These are phyloP conservation scores for Spathaspora passalidarum DNA, from an alignment of 805 yeast species.

Conservation along the genomic window DNA sequence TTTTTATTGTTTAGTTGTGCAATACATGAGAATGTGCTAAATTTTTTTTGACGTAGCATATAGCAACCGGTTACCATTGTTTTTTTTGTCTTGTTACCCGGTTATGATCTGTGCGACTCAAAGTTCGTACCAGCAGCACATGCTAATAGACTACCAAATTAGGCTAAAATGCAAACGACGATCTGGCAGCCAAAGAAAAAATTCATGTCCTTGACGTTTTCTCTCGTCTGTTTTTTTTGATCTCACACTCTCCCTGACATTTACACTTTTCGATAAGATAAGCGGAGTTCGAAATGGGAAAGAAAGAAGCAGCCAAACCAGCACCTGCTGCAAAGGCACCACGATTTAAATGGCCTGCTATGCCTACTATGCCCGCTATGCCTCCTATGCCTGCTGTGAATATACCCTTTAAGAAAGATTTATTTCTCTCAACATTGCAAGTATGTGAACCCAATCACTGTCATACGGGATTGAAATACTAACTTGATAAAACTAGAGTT, in stretches of 20 bases:
- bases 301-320: too few species aligned
- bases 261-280: too few species aligned
- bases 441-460: neutral
- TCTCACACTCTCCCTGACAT: too few species aligned
- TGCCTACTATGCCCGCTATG: too few species aligned
- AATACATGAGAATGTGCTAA: neutral
- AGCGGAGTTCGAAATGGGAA: too few species aligned
- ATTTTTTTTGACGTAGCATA: neutral
- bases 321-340: too few species aligned
- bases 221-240: neutral
- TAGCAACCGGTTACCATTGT: neutral
- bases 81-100: neutral
- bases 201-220: neutral
- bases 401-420: conserved; percentile 7
- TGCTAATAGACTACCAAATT: neutral
- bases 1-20: neutral
- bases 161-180: neutral
- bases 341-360: too few species aligned
- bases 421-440: conserved; percentile 8
- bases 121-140: neutral
- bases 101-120: too few species aligned
- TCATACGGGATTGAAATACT: conserved; percentile 3
- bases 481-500: conserved; percentile 27
- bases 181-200: neutral
- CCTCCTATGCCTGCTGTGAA: too few species aligned